Evolutionary conservation across 352 stramenopile genomes (phyloP).

Genomic region (Phytophthora podocarpi): DNA sequence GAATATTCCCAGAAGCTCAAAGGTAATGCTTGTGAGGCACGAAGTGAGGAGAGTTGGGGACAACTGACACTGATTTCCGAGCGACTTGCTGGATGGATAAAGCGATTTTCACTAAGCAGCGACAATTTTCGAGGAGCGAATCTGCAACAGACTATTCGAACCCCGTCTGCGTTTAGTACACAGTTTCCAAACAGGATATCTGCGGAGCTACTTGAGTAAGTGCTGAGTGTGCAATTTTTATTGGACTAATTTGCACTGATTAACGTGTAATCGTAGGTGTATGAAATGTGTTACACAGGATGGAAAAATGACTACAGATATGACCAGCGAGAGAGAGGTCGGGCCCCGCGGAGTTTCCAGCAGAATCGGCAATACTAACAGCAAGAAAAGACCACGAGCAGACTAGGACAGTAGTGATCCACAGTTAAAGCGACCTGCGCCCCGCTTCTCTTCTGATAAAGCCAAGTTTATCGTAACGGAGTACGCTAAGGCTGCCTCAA

Average conservation of each 20-base stretch:
- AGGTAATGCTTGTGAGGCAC: neutral
- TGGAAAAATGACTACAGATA: too few species aligned
- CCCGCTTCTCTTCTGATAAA: neutral
- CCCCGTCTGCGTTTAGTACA: neutral
- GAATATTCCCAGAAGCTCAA: neutral
- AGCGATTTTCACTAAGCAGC: neutral
- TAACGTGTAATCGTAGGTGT: too few species aligned
- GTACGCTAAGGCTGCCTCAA: neutral
- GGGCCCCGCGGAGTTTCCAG: too few species aligned
- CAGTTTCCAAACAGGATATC: slow-evolving; percentile 6
- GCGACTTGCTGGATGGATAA: neutral
- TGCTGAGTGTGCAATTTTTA: neutral
- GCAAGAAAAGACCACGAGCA: slow-evolving; percentile 2
- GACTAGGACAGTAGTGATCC: neutral
- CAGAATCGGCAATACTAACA: slow-evolving; percentile 1
- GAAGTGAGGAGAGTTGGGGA: slow-evolving; percentile 3
- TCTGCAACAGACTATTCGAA: neutral
- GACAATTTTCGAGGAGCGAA: neutral
- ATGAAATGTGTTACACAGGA: too few species aligned
- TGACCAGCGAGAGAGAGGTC: too few species aligned
- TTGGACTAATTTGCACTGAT: too few species aligned
- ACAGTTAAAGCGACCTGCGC: neutral
- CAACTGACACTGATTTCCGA: neutral
- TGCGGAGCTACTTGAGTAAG: slow-evolving; percentile 2
- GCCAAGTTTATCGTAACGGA: neutral